phyloP scores from a whole-genome alignment of 2,329 filamentous ascomycete species.

The Pyrenophora tritici-repentis region DNA sequence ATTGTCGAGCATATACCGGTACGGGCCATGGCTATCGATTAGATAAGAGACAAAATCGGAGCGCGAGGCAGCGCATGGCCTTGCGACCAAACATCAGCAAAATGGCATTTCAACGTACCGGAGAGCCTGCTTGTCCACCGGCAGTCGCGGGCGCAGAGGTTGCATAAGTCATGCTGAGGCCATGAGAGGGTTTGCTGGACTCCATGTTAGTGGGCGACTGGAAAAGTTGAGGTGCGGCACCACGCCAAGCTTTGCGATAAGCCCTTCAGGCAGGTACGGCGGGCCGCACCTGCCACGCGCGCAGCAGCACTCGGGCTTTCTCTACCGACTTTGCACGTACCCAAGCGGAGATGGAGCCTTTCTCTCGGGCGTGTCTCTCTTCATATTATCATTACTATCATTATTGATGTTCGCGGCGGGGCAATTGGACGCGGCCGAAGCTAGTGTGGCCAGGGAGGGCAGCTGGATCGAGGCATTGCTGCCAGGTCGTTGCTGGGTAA shows the following conservation, averaged over 20 bases:
- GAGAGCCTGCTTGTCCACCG: conserved; percentile 65
- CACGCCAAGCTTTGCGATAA: conserved; percentile 40
- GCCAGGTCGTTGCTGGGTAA: conserved; percentile 47
- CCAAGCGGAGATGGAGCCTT: conserved; percentile 36
- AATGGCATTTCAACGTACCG: conserved; percentile 53
- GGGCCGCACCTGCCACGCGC: conserved; percentile 15
- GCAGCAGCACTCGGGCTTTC: conserved; percentile 12
- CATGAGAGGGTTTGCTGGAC: conserved; percentile 50
- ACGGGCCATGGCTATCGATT: conserved; percentile 41
- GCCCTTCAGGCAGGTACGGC: conserved; percentile 27
- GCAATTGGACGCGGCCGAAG: conserved; percentile 60
- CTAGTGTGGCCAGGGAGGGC: conserved; percentile 64
- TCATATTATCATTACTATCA: conserved; percentile 31
- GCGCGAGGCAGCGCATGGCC: conserved; percentile 25
- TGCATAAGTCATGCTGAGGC: conserved; percentile 63
- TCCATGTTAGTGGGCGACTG: conserved; percentile 29
- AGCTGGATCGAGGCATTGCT: conserved; percentile 53
- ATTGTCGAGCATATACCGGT: conserved; percentile 9
- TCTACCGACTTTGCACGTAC: conserved; percentile 23
- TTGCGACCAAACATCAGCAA: conserved; percentile 44
- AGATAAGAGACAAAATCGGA: conserved; percentile 47
- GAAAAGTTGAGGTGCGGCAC: conserved; percentile 41
- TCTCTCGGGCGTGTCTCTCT: conserved; percentile 32
- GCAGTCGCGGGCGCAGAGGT: conserved; percentile 69
- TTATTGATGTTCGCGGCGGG: conserved; percentile 50